Evolutionary conservation across 2,329 filamentous ascomycete genomes (phyloP).

Genomic region (Sarocladium kiliense): DNA sequence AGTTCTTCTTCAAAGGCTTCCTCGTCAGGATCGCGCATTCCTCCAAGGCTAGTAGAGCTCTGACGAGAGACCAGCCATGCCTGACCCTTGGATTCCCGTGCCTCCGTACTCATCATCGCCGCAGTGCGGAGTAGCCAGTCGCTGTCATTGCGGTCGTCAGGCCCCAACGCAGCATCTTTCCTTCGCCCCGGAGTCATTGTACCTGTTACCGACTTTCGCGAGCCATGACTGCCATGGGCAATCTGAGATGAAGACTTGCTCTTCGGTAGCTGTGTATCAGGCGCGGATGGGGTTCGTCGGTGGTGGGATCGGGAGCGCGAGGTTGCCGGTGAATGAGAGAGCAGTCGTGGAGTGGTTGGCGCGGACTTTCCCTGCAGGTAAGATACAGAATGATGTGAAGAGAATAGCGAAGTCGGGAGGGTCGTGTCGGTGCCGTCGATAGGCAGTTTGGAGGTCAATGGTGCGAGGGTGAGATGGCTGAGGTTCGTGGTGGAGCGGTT

Average conservation of each 20-base stretch:
- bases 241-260: conserved; percentile 61
- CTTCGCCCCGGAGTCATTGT: conserved; percentile 30
- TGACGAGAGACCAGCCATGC: conserved; percentile 62
- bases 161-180: conserved; percentile 16
- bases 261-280: conserved; percentile 41
- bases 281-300: conserved; percentile 34
- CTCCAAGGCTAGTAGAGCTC: conserved; percentile 58
- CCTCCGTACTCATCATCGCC: conserved; percentile 55
- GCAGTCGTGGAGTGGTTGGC: conserved; percentile 58
- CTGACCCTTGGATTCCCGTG: conserved; percentile 64
- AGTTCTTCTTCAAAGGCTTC: conserved; percentile 48
- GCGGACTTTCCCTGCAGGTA: conserved; percentile 60
- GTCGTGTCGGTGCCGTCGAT: conserved; percentile 42
- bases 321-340: conserved; percentile 51
- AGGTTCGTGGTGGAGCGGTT: conserved; percentile 54
- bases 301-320: conserved; percentile 41
- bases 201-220: conserved; percentile 21
- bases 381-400: conserved; percentile 29
- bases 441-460: conserved; percentile 57
- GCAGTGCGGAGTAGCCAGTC: conserved; percentile 64
- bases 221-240: conserved; percentile 17
- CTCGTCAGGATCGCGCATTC: conserved; percentile 45
- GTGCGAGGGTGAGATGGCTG: conserved; percentile 58
- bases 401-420: conserved; percentile 18
- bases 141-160: conserved; percentile 40